Evolutionary conservation across 164 flowering plant genomes (phyloP), one percentile per base, ranked within the genome.

Genomic region (Stephania japonica): DNA sequence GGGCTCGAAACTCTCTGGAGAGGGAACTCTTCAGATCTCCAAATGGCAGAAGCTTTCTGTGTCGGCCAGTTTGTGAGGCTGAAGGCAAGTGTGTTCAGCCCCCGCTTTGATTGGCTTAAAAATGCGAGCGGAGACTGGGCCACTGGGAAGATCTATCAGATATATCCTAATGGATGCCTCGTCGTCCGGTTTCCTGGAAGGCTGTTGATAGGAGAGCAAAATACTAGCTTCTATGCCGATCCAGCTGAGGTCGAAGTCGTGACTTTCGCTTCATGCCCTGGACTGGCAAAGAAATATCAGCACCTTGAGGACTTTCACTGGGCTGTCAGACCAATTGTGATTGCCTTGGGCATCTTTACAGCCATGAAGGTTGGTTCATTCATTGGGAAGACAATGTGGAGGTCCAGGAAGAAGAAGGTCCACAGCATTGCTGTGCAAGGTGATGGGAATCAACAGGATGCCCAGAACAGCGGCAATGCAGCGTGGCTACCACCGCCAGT

Each of bases 221-320:
- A 62, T 63, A 65, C 32, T 27, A 72, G 78, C 65, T 86, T 80
- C 77, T 76, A 91, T 79, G 99, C 95, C 1, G 99, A 94, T 75
- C 97, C 99, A 65, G 89, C 92, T 69, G 97, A 94, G 82, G 97
- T 92, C 12, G 97, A 92, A 79, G 75, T 78, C 27, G 95, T 92
- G 38, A 82, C 86, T 25, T 94, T 94, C 73, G 47, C 66, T 42
- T 85, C 81, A 14, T 88, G 87, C 74, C 81, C 76, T 19, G 88
- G 89, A 27, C 32, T 88, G 64, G 87, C 86, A 47, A 86, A 87
- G 76, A 94, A 92, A 75, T 94, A 91, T 78, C 91, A 90, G 75
- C 99, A 91, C 80, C 85, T 94, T 41, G 99, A 92, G 86, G 97
- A 92, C 82, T 87, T 88, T 68, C 99, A 94, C 80, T 92, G 99